Evolutionary conservation across 2,329 filamentous ascomycete species (phyloP).

Genomic region (Stachybotrys chartarum): DNA sequence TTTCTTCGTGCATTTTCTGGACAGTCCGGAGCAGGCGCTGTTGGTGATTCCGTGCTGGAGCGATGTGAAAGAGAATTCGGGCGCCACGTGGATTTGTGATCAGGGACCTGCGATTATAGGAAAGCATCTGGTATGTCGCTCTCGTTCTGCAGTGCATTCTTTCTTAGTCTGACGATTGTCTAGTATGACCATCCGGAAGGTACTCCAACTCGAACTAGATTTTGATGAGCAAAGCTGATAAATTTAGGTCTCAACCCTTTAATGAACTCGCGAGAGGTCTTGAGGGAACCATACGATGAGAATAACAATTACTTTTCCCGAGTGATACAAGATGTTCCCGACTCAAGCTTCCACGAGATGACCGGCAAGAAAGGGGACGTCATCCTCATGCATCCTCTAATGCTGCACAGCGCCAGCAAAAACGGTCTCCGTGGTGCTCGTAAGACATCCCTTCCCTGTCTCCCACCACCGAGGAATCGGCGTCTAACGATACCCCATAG

Average conservation of each 20-base stretch:
- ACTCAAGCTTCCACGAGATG: constrained; percentile 40
- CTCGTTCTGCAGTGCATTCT: neutral
- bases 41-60: constrained; percentile 49
- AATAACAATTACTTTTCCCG: constrained; percentile 39
- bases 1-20: constrained; percentile 65
- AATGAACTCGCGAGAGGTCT: constrained; percentile 45
- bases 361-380: constrained; percentile 48
- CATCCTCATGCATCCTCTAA: constrained; percentile 54
- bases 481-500: neutral
- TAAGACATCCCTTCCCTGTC: too few species aligned
- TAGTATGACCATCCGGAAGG: constrained; percentile 57
- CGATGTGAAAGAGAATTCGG: neutral
- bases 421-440: constrained; percentile 6
- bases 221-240: too few species aligned
- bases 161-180: constrained; percentile 44
- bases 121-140: neutral
- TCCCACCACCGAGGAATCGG: too few species aligned
- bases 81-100: neutral
- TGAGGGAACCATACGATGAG: constrained; percentile 21
- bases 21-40: constrained; percentile 60
- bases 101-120: neutral
- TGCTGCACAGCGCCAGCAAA: constrained; percentile 47
- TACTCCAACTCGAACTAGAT: too few species aligned
- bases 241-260: constrained; percentile 43
- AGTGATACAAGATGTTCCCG: constrained; percentile 20